Conservation (phyloP, 2,329 filamentous ascomycete genomes). For the Grosmannia serpens region DNA sequence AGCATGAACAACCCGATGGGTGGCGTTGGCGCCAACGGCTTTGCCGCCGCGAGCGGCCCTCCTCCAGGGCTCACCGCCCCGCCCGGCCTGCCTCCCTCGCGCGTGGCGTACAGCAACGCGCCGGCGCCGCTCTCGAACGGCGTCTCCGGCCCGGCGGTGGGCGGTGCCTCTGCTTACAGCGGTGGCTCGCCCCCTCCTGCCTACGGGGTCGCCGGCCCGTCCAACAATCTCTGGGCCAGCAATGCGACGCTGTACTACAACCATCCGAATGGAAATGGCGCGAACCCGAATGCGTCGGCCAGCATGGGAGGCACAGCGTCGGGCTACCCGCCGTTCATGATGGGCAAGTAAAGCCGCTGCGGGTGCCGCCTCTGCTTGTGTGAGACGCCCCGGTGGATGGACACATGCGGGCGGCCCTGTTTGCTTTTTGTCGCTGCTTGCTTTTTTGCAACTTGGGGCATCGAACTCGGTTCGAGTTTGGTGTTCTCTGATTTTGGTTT, state of each 20-base stretch:
- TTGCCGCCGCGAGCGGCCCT: constrained; percentile 60
- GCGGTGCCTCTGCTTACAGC: constrained; percentile 9
- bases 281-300: background rate
- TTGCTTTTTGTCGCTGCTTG: background rate
- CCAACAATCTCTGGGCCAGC: constrained; percentile 13
- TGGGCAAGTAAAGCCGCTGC: constrained; percentile 9
- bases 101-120: constrained; percentile 6
- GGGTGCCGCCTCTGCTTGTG: background rate
- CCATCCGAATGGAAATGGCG: background rate
- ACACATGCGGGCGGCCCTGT: background rate
- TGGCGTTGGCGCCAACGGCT: constrained; percentile 36
- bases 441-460: background rate
- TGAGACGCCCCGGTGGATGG: too few relatives aligned
- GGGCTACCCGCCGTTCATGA: constrained; percentile 17
- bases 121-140: background rate
- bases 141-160: background rate
- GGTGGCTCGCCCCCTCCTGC: constrained; percentile 1
- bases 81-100: constrained; percentile 47
- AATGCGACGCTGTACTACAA: constrained; percentile 6
- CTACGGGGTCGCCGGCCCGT: background rate
- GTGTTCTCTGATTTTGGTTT: background rate
- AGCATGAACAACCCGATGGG: constrained; percentile 36
- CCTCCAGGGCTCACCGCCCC: constrained; percentile 72
- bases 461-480: background rate
- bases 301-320: constrained; percentile 4